These are phyloP conservation scores for Leccinum subgranulosum DNA, from an alignment of 768 basidiomycete species.

Conservation along the genomic window DNA sequence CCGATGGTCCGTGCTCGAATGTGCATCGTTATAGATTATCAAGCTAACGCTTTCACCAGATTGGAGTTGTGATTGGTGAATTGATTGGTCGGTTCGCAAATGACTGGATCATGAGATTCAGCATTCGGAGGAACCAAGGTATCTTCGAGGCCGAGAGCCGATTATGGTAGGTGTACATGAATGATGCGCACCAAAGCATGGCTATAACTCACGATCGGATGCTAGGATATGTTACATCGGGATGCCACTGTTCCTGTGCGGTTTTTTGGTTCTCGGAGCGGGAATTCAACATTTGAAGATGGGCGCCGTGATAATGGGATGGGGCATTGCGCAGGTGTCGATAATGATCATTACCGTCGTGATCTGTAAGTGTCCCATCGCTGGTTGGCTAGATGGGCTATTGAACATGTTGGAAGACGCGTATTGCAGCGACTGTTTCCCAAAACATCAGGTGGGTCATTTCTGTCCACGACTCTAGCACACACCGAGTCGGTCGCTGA, in stretches of 20 bases:
- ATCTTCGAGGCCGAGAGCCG: conserved; percentile 53
- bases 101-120: conserved; percentile 44
- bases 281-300: conserved; percentile 33
- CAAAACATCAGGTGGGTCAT: conserved; percentile 25
- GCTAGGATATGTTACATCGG: conserved; percentile 38
- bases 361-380: conserved; percentile 28
- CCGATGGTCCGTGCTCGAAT: conserved; percentile 35
- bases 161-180: conserved; percentile 31
- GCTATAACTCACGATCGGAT: neutral
- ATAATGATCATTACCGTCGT: conserved; percentile 41
- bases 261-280: conserved; percentile 42
- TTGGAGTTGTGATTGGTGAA: conserved; percentile 52
- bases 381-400: neutral
- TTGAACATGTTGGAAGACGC: conserved; percentile 27
- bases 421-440: conserved; percentile 39
- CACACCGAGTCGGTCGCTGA: neutral
- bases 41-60: conserved; percentile 21
- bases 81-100: conserved; percentile 49
- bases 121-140: conserved; percentile 44
- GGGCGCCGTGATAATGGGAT: conserved; percentile 37
- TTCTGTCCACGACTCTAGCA: no score
- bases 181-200: no score
- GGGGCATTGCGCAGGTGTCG: conserved; percentile 39
- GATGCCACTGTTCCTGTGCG: conserved; percentile 38
- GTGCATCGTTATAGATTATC: neutral